These are phyloP conservation scores for Eucommia ulmoides DNA, from an alignment of 257 asterid genomes.

Conservation along the genomic window DNA sequence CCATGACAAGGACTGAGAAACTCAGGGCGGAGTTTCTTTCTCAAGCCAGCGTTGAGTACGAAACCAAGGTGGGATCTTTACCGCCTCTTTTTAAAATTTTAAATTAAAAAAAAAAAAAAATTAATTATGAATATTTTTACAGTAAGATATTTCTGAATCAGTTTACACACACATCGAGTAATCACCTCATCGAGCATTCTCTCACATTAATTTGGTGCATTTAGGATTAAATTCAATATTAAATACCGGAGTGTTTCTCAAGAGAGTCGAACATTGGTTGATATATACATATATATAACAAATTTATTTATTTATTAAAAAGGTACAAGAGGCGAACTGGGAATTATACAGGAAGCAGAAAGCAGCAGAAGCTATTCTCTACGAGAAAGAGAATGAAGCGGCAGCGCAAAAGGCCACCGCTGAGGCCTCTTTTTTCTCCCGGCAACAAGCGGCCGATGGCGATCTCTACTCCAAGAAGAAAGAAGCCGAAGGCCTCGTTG, in stretches of 20 bases:
- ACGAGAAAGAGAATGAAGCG: not conserved
- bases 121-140: not conserved
- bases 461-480: not conserved
- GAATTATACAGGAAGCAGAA: not conserved
- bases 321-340: constrained; percentile 1
- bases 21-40: not conserved
- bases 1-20: not conserved
- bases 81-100: not conserved
- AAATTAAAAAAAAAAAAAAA: too few relatives aligned
- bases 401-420: not conserved
- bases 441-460: not conserved
- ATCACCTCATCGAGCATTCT: too few relatives aligned
- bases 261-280: not conserved
- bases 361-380: not conserved
- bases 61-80: not conserved
- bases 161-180: too few relatives aligned
- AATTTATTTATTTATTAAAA: not conserved
- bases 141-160: not conserved
- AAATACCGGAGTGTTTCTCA: not conserved
- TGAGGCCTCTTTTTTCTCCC: not conserved
- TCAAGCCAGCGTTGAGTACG: constrained; percentile 1
- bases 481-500: not conserved
- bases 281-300: not conserved
- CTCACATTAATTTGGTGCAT: not conserved
- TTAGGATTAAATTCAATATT: too few relatives aligned